phyloP scores from a whole-genome alignment of 2,329 filamentous ascomycete genomes.

The Chrysosporium queenslandicum region DNA sequence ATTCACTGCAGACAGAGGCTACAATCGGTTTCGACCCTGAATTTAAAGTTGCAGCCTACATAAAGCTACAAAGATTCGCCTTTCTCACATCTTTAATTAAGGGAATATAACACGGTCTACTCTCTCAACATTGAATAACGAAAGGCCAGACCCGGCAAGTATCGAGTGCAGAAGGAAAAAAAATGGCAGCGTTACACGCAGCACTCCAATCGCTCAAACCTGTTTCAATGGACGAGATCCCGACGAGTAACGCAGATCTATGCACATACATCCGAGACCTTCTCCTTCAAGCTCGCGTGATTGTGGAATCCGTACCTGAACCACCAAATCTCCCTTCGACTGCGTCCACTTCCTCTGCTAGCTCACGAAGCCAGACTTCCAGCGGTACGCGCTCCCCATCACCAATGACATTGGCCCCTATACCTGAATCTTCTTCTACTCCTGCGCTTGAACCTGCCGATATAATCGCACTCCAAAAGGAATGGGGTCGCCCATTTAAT shows the following conservation, averaged over 20 bases:
- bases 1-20: neutral
- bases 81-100: no score
- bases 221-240: slow-evolving; percentile 44
- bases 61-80: no score
- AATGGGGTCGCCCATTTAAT: slow-evolving; percentile 79
- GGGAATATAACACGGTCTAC: no score
- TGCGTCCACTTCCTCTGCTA: slow-evolving; percentile 35
- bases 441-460: slow-evolving; percentile 42
- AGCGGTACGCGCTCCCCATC: neutral
- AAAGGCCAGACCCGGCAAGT: neutral
- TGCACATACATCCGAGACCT: slow-evolving; percentile 48
- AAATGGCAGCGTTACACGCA: slow-evolving; percentile 50
- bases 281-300: slow-evolving; percentile 57
- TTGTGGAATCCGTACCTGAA: slow-evolving; percentile 66
- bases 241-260: slow-evolving; percentile 40
- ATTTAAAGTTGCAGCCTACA: no score
- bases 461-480: slow-evolving; percentile 56
- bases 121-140: no score
- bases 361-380: neutral
- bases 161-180: neutral
- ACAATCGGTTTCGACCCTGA: neutral
- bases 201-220: slow-evolving; percentile 50
- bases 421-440: slow-evolving; percentile 35
- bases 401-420: neutral
- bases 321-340: slow-evolving; percentile 32